A percentile compares a stretch with the other conserved stretches of the same genome.
phyloP scores from a whole-genome alignment of 805 yeast genomes.

The Suhomyces sp. region DNA sequence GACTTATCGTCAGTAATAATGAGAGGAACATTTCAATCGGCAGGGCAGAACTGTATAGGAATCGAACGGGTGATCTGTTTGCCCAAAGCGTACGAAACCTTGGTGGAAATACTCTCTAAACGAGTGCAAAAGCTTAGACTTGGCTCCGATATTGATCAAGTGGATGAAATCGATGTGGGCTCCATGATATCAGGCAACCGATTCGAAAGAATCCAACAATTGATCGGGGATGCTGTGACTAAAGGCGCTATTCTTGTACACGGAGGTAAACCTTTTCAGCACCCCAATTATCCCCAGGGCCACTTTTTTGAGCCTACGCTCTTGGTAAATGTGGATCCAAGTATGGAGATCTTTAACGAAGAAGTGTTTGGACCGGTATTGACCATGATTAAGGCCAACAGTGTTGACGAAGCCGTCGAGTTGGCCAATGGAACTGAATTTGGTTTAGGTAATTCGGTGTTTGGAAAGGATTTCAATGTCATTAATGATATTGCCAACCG shows the following conservation, averaged over 20 bases:
- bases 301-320: conserved; percentile 91
- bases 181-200: conserved; percentile 84
- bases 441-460: conserved; percentile 91
- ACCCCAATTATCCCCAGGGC: conserved; percentile 95
- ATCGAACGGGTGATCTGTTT: conserved; percentile 89
- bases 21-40: conserved; percentile 95
- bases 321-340: conserved; percentile 71
- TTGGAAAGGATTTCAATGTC: conserved; percentile 60
- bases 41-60: conserved; percentile 98
- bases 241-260: conserved; percentile 76
- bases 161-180: conserved; percentile 92
- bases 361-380: conserved; percentile 96
- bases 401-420: conserved; percentile 63
- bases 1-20: conserved; percentile 70
- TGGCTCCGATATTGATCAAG: conserved; percentile 91
- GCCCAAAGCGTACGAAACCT: conserved; percentile 59
- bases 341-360: conserved; percentile 75
- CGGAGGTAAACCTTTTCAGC: conserved; percentile 80
- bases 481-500: conserved; percentile 62
- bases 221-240: conserved; percentile 69
- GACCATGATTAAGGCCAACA: conserved; percentile 69
- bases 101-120: conserved; percentile 54
- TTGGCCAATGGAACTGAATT: conserved; percentile 82
- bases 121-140: conserved; percentile 64
- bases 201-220: conserved; percentile 61